Base-by-base conservation (phyloP, 2,329 filamentous ascomycete species). In the Paecilomyces sp. region DNA sequence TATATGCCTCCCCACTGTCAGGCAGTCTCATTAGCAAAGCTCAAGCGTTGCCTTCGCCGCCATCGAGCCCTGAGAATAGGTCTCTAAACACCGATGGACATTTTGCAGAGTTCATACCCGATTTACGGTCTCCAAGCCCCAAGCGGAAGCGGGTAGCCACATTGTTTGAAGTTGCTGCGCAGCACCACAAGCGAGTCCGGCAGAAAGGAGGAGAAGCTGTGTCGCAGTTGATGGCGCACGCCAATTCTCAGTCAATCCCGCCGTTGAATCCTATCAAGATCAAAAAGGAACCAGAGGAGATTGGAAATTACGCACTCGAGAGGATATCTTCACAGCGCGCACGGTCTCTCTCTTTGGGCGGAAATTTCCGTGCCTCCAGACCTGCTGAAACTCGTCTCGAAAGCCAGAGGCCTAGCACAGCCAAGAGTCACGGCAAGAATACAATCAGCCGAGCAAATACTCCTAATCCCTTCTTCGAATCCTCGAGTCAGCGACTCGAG, bases 121-220 rank as follows among this genome's bases (percentile, higher is more conserved):
- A 75, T 59, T 62, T 71, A 13, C 67, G 68, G 57, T 75, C 74
- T 1, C 74, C 74, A 3, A 77, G 74, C 53, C 75, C 75, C 2
- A 78, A 77, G 61, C 70, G 75, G 52, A 77, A 77, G 64, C 70
- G 75, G 36, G 73, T 77, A n/a, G 71, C 73, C 47, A 76, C 70
- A 1, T 66, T 78, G 1, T 78, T 78, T 53, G 75, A 78, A 60
- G 70, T 71, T 3, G 75, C 73, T 9, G 70, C 74, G 3, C 73
- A 76, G 55, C 74, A 77, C 65, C 75, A 78, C 60, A 72, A 70
- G 33, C 67, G 69, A 55, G 74, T 77, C 24, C 71, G 74, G 36
- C 72, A 75, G 63, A 72, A 70, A 55, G 75, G 75, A 47, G 74
- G 74, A 4, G 71, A 73, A 61, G 71, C 68, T 15, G 74, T 76